A percentile compares a stretch with the other conserved stretches of the same genome.
phyloP scores from a whole-genome alignment of 768 basidiomycete species.

The Gautieria morchelliformis region DNA sequence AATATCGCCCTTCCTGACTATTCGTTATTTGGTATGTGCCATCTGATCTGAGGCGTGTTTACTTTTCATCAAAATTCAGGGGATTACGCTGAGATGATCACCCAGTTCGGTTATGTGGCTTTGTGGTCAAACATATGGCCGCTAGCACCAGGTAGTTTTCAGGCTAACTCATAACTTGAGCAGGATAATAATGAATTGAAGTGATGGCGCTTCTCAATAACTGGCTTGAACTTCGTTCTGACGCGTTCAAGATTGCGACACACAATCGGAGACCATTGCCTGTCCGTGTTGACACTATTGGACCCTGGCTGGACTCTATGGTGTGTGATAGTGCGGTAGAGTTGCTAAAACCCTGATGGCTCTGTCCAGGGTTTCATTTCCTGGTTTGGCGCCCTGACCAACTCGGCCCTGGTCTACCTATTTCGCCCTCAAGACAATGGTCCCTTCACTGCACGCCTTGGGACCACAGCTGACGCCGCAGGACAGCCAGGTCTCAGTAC shows the following conservation, averaged over 20 bases:
- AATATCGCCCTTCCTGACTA: conserved; percentile 79
- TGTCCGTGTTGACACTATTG: conserved; percentile 80
- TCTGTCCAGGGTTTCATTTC: conserved; percentile 52
- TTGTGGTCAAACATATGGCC: conserved; percentile 96
- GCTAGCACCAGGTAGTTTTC: conserved; percentile 54
- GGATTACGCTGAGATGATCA: conserved; percentile 96
- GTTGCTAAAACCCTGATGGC: not conserved
- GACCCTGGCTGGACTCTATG: conserved; percentile 87
- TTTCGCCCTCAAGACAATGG: conserved; percentile 44
- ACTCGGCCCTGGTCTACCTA: conserved; percentile 84
- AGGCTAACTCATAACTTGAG: not conserved
- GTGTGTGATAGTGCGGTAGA: conserved; percentile 24
- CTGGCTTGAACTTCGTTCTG: conserved; percentile 81
- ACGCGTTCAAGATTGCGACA: conserved; percentile 90
- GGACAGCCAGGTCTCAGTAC: conserved; percentile 5
- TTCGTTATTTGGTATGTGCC: conserved; percentile 47
- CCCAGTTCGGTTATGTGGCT: conserved; percentile 87
- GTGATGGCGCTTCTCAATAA: conserved; percentile 89
- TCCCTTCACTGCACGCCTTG: conserved; percentile 7
- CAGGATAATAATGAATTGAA: conserved; percentile 11
- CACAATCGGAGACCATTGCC: conserved; percentile 82
- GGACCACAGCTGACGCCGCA: not conserved
- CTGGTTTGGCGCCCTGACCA: conserved; percentile 84
- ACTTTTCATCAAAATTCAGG: conserved; percentile 13
- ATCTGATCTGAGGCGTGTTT: not conserved